These are phyloP conservation scores for Gossypium gossypioides DNA, from an alignment of 441 rosid species.

Conservation along the genomic window DNA sequence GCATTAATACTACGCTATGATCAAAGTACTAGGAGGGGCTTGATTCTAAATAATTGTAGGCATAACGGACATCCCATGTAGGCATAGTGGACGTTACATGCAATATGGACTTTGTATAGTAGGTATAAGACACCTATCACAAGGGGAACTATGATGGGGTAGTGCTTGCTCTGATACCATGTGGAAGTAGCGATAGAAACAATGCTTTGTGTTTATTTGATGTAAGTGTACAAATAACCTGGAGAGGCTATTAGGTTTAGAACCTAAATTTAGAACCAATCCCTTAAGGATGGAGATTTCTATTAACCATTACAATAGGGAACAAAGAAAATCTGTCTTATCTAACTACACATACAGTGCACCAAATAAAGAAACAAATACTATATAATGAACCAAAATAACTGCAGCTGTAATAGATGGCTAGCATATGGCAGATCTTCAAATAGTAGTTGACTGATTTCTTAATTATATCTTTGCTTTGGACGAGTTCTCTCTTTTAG, in stretches of 20 bases:
- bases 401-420: background rate
- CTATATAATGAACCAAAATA: background rate
- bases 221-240: background rate
- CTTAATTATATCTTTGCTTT: background rate
- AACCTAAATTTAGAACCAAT: background rate
- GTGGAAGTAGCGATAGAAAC: background rate
- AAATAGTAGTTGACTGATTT: background rate
- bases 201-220: background rate
- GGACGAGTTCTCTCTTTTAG: slow-evolving; percentile 18
- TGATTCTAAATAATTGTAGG: too few species aligned
- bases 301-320: background rate
- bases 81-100: too few species aligned
- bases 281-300: background rate
- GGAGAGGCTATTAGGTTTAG: background rate
- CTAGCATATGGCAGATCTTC: background rate
- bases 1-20: background rate
- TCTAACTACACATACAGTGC: background rate
- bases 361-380: background rate
- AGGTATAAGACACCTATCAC: too few species aligned
- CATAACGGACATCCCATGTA: too few species aligned
- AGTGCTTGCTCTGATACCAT: too few species aligned
- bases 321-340: background rate
- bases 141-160: too few species aligned
- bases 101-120: too few species aligned
- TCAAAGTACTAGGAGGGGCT: background rate